Percentiles rank a stretch among this genome's conserved stretches.
Conservation (phyloP, 2,329 filamentous ascomycete genomes). For the Apiospora hydei region DNA sequence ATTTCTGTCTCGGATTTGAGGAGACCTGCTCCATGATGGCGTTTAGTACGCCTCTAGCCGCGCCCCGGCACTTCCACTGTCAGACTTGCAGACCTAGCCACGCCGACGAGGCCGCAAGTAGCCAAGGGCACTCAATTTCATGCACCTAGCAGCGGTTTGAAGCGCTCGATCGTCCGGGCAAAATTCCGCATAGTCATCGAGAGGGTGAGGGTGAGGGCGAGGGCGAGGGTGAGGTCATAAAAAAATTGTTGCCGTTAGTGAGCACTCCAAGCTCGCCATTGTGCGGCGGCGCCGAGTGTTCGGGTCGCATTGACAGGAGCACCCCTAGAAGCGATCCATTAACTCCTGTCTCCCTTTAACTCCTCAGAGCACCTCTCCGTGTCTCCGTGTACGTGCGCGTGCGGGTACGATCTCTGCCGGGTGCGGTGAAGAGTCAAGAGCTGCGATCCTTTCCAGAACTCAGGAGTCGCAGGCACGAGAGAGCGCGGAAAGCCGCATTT, state of each 20-base stretch:
- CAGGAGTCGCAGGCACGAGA: not conserved
- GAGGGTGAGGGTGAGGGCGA: not conserved
- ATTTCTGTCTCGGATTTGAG: not conserved
- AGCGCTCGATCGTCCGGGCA: not conserved
- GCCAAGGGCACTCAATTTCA: not conserved
- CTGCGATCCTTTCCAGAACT: not conserved
- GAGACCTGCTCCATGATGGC: not conserved
- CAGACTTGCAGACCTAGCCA: not conserved
- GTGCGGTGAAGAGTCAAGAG: not conserved
- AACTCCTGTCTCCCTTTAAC: slow-evolving; percentile 3
- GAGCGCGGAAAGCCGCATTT: not conserved
- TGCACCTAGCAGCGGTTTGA: not conserved
- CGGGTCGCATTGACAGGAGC: slow-evolving; percentile 10
- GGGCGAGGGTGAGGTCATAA: not conserved
- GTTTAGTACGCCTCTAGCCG: slow-evolving; percentile 4
- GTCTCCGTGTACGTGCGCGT: not conserved
- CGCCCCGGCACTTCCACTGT: not conserved
- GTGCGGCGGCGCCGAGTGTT: slow-evolving; percentile 11
- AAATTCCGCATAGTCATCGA: not conserved
- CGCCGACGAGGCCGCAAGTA: not conserved
- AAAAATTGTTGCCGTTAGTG: not conserved
- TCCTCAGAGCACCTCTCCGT: not conserved
- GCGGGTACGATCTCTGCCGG: not conserved
- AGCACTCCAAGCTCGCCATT: not conserved
- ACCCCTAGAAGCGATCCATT: not conserved